Conservation (phyloP, 2,329 filamentous ascomycete species). For the Aciculosporium take region DNA sequence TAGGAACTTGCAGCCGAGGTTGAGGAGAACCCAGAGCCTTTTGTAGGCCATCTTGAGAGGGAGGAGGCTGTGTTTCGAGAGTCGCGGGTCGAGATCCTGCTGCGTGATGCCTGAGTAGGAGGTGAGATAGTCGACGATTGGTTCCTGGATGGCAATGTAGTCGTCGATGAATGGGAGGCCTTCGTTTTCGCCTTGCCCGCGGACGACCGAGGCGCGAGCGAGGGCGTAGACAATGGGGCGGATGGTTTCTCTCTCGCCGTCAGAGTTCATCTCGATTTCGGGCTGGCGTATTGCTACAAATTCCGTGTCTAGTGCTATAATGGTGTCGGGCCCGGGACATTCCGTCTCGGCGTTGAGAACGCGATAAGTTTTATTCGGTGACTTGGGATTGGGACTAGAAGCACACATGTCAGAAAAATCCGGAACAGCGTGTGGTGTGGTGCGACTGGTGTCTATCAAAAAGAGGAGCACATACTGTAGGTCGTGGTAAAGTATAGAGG, state of each 20-base stretch:
- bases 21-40: slow-evolving; percentile 92
- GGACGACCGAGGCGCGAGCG: slow-evolving; percentile 81
- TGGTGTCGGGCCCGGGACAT: slow-evolving; percentile 53
- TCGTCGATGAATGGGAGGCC: slow-evolving; percentile 90
- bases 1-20: slow-evolving; percentile 84
- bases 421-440: not conserved
- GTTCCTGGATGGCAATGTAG: slow-evolving; percentile 83
- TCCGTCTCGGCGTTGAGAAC: slow-evolving; percentile 45
- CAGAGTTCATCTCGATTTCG: slow-evolving; percentile 91
- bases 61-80: slow-evolving; percentile 71
- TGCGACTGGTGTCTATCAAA: not conserved
- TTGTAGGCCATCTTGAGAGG: slow-evolving; percentile 89
- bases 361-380: slow-evolving; percentile 38
- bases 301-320: slow-evolving; percentile 87
- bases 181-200: slow-evolving; percentile 63
- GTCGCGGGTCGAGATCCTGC: slow-evolving; percentile 66
- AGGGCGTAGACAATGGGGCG: slow-evolving; percentile 81
- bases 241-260: slow-evolving; percentile 83
- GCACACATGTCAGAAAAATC: not conserved
- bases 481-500: slow-evolving; percentile 68
- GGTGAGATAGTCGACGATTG: slow-evolving; percentile 89
- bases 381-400: slow-evolving; percentile 22
- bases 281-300: slow-evolving; percentile 88
- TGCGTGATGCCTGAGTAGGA: slow-evolving; percentile 83
- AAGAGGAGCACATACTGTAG: slow-evolving; percentile 26